A percentile compares a stretch with the other conserved stretches of the same genome.
These are phyloP conservation scores for Pseudogymnoascus sp. DNA, from an alignment of 2,329 filamentous ascomycete genomes.

Conservation along the genomic window DNA sequence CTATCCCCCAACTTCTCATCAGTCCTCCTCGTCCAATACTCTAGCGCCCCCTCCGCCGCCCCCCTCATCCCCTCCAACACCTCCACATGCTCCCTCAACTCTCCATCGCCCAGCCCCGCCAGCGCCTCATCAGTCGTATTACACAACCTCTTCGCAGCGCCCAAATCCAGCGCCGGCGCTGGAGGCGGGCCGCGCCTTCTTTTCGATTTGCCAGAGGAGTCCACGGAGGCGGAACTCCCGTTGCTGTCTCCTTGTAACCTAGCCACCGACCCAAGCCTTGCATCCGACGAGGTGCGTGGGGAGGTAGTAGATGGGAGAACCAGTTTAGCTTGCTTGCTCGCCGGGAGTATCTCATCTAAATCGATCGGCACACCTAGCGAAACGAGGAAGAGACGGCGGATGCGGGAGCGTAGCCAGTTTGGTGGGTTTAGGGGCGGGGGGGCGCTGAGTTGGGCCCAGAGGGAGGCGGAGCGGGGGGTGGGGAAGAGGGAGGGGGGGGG, in stretches of 20 bases:
- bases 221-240: slow-evolving; percentile 49
- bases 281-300: slow-evolving; percentile 46
- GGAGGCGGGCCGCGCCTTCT: slow-evolving; percentile 51
- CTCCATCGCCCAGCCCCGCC: slow-evolving; percentile 65
- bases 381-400: slow-evolving; percentile 87
- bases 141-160: slow-evolving; percentile 69
- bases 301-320: slow-evolving; percentile 67
- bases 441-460: slow-evolving; percentile 94
- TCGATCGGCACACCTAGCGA: slow-evolving; percentile 94
- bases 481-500: slow-evolving; percentile 57
- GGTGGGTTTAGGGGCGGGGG: slow-evolving; percentile 90
- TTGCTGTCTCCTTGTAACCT: slow-evolving; percentile 35
- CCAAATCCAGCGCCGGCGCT: slow-evolving; percentile 69
- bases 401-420: slow-evolving; percentile 95
- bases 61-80: slow-evolving; percentile 60
- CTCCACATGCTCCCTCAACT: slow-evolving; percentile 63
- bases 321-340: slow-evolving; percentile 96
- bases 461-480: slow-evolving; percentile 75
- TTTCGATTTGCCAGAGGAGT: slow-evolving; percentile 46
- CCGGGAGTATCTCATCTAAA: slow-evolving; percentile 91
- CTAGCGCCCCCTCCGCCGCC: slow-evolving; percentile 67
- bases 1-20: slow-evolving; percentile 85
- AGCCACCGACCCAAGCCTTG: slow-evolving; percentile 25
- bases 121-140: slow-evolving; percentile 78
- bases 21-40: slow-evolving; percentile 79